Evolutionary conservation across 108 stramenopile species (phyloP).

Genomic region (Parmales sp.): DNA sequence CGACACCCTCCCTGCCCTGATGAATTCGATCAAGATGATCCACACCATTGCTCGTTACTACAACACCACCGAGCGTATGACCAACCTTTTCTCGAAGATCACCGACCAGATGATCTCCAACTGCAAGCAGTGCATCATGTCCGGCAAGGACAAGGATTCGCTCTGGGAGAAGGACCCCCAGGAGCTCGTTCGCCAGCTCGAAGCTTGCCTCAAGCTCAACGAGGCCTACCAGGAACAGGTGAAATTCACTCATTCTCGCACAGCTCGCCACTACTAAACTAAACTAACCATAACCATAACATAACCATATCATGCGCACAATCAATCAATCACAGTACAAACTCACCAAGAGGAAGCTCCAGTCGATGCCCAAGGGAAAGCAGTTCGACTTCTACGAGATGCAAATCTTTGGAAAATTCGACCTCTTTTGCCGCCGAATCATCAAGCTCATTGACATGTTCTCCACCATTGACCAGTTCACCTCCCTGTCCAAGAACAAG

Average conservation of each 20-base stretch:
- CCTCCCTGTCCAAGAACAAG: conserved; percentile 56
- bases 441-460: conserved; percentile 85
- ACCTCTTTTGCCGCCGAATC: conserved; percentile 75
- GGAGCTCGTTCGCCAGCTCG: conserved; percentile 53
- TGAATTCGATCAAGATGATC: conserved; percentile 88
- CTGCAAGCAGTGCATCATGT: conserved; percentile 54
- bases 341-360: conserved; percentile 67
- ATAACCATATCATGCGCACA: no score
- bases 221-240: conserved; percentile 78
- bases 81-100: conserved; percentile 64
- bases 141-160: conserved; percentile 29
- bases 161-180: conserved; percentile 69
- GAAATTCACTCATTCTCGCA: no score
- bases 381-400: conserved; percentile 77
- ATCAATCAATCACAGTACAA: no score
- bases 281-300: no score
- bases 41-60: conserved; percentile 75
- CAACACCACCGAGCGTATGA: conserved; percentile 54
- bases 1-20: conserved; percentile 75
- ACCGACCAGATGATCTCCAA: conserved; percentile 78
- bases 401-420: conserved; percentile 79
- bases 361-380: conserved; percentile 60
- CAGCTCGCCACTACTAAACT: no score
- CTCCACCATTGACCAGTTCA: conserved; percentile 75
- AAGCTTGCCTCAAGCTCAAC: conserved; percentile 70